phyloP scores from a whole-genome alignment of 1,139 yeast species.

The Candida tetrigidarum region DNA sequence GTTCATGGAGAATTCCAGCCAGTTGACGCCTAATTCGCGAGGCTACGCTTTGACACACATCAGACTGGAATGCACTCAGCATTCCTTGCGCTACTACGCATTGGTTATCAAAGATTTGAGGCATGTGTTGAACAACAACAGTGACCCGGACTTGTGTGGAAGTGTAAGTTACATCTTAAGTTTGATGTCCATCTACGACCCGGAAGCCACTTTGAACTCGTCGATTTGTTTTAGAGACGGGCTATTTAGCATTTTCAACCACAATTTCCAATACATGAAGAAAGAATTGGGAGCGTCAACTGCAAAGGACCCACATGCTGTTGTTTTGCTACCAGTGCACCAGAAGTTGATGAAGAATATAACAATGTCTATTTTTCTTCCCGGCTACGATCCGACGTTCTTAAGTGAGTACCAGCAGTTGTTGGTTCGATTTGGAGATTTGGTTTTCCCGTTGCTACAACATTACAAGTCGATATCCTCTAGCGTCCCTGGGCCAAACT shows the following conservation, averaged over 20 bases:
- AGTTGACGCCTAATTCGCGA: constrained; percentile 4
- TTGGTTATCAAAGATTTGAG: constrained; percentile 41
- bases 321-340: constrained; percentile 35
- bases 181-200: constrained; percentile 49
- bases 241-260: constrained; percentile 39
- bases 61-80: constrained; percentile 4
- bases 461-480: constrained; percentile 7
- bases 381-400: constrained; percentile 40
- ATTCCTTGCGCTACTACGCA: constrained; percentile 41
- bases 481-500: constrained; percentile 1
- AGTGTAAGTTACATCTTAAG: constrained; percentile 44
- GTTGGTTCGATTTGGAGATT: constrained; percentile 24
- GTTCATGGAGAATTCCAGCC: constrained; percentile 5
- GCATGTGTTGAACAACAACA: constrained; percentile 30
- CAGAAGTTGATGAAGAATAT: constrained; percentile 43
- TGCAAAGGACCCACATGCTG: constrained; percentile 13
- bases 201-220: constrained; percentile 46
- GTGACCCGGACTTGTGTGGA: constrained; percentile 39
- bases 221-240: constrained; percentile 48
- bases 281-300: constrained; percentile 12
- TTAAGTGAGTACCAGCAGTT: constrained; percentile 32
- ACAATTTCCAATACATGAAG: constrained; percentile 29
- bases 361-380: constrained; percentile 40
- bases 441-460: constrained; percentile 11
- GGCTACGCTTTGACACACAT: constrained; percentile 8